Percentiles rank a stretch among this genome's conserved stretches.
phyloP scores from a whole-genome alignment of 495 filamentous ascomycete species.

The Penicillium tannophilum region DNA sequence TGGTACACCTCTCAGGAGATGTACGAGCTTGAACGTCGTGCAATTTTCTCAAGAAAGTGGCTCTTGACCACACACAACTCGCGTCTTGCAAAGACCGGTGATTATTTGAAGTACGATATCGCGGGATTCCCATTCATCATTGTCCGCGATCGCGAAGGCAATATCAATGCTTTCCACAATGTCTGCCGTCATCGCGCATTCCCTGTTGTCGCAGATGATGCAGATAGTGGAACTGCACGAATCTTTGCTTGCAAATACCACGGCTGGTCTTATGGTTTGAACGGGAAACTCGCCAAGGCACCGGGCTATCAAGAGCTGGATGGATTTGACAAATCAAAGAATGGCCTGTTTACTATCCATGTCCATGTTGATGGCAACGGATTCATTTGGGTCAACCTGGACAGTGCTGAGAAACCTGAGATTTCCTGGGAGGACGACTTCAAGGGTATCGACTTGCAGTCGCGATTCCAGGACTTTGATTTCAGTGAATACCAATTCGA shows the following conservation, averaged over 20 bases:
- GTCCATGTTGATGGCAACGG: constrained; percentile 47
- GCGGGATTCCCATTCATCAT: constrained; percentile 54
- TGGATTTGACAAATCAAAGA: constrained; percentile 55
- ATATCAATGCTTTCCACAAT: constrained; percentile 61
- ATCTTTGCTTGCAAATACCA: constrained; percentile 62
- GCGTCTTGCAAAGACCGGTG: constrained; percentile 50
- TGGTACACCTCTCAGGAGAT: constrained; percentile 54
- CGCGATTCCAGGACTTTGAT: constrained; percentile 39
- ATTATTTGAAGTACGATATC: constrained; percentile 49
- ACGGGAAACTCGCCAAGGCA: constrained; percentile 57
- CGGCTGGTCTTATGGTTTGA: constrained; percentile 45
- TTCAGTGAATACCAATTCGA: constrained; percentile 50
- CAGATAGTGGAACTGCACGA: constrained; percentile 46
- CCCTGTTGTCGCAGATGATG: constrained; percentile 53
- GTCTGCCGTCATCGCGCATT: constrained; percentile 60
- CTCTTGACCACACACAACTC: constrained; percentile 53
- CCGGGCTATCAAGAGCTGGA: constrained; percentile 52
- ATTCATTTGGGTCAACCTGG: constrained; percentile 54
- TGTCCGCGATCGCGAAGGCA: constrained; percentile 48
- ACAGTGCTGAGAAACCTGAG: constrained; percentile 38
- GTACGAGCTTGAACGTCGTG: constrained; percentile 55
- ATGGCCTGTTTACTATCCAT: constrained; percentile 44
- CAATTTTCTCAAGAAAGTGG: constrained; percentile 57
- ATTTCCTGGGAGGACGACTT: constrained; percentile 46
- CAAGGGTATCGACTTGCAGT: constrained; percentile 38